These are phyloP conservation scores for Eucalyptus pauciflora DNA, from an alignment of 345 rosid species.

Conservation along the genomic window DNA sequence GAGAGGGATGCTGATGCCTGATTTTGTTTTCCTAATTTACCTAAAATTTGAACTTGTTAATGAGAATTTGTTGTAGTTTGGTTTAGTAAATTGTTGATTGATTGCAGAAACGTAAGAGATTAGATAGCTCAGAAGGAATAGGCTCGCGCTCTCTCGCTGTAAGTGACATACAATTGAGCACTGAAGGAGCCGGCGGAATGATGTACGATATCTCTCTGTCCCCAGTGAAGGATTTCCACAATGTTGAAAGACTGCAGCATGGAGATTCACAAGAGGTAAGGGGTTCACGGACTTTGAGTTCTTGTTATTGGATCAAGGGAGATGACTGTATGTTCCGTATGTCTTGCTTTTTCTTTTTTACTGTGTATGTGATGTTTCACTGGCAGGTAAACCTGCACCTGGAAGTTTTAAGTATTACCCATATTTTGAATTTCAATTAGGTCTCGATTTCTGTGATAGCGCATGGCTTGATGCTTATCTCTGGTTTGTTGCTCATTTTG, in stretches of 20 bases:
- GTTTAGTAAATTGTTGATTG: not conserved
- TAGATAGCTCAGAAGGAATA: slow-evolving; percentile 11
- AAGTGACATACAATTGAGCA: slow-evolving; percentile 40
- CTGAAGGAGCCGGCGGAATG: slow-evolving; percentile 21
- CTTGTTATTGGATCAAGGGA: not conserved
- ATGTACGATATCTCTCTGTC: slow-evolving; percentile 45
- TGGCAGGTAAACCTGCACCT: not conserved
- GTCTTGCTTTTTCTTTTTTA: not conserved
- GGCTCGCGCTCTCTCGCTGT: slow-evolving; percentile 14
- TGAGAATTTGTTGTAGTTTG: not conserved
- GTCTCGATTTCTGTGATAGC: not conserved
- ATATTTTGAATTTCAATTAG: not conserved
- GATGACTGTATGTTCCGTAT: not conserved
- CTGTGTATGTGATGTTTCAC: not conserved
- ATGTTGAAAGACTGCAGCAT: slow-evolving; percentile 52
- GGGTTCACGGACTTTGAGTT: not conserved
- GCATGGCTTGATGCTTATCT: not conserved
- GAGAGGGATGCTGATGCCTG: not conserved
- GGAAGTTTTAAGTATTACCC: not conserved
- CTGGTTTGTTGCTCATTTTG: not conserved
- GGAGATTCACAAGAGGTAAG: slow-evolving; percentile 46
- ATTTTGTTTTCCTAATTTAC: not conserved
- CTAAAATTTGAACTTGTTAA: not conserved
- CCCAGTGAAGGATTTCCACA: slow-evolving; percentile 74
- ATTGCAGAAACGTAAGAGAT: slow-evolving; percentile 29